phyloP scores from a whole-genome alignment of 1,284 basidiomycete species.

The Ganoderma lingzhi region DNA sequence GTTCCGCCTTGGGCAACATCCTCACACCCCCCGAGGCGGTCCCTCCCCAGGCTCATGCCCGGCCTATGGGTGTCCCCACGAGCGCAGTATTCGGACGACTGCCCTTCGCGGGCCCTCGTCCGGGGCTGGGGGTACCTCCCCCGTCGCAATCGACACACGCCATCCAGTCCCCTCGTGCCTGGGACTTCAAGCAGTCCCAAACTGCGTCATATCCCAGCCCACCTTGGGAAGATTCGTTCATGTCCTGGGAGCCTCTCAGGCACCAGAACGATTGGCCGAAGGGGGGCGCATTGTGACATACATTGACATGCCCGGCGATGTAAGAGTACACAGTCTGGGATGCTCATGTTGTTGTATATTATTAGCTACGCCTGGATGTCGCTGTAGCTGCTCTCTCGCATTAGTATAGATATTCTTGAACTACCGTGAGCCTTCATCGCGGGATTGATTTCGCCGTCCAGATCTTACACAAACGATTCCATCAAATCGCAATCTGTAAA shows the following conservation, averaged over 20 bases:
- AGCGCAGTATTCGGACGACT: constrained; percentile 24
- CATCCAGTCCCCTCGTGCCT: constrained; percentile 42
- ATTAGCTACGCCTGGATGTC: constrained; percentile 10
- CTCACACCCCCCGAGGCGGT: constrained; percentile 33
- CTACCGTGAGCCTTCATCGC: constrained; percentile 16
- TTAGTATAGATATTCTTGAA: not conserved
- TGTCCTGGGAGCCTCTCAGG: constrained; percentile 52
- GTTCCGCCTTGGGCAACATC: constrained; percentile 49
- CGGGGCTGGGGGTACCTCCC: constrained; percentile 21
- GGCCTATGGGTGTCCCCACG: constrained; percentile 20
- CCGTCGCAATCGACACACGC: constrained; percentile 38
- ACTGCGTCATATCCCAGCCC: constrained; percentile 35
- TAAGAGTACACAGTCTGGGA: constrained; percentile 15
- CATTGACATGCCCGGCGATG: not conserved
- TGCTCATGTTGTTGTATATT: constrained; percentile 13
- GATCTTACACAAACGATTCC: constrained; percentile 31
- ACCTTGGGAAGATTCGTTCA: constrained; percentile 53
- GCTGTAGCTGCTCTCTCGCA: not conserved
- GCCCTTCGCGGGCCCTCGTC: constrained; percentile 15
- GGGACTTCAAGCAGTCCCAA: constrained; percentile 39
- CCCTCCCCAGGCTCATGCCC: constrained; percentile 19
- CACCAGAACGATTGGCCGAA: constrained; percentile 36
- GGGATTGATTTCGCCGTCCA: constrained; percentile 22
- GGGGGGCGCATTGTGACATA: constrained; percentile 9
- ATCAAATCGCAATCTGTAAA: constrained; percentile 33